Evolutionary conservation across 2,329 filamentous ascomycete genomes (phyloP).

Genomic region (Ophiostoma triangulosporum): DNA sequence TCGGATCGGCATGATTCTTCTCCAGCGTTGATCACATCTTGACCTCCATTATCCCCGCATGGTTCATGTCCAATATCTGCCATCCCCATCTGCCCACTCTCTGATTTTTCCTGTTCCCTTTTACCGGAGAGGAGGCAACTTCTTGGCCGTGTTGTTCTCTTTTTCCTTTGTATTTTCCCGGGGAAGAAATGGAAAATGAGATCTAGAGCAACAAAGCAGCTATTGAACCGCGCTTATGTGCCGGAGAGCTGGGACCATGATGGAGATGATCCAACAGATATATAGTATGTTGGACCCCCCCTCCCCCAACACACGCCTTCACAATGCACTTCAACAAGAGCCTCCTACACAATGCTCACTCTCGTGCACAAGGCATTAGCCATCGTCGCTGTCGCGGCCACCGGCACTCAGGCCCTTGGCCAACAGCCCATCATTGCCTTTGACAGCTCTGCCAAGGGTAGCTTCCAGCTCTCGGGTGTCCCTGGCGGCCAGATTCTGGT

Average conservation of each 20-base stretch:
- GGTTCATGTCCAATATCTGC: no score
- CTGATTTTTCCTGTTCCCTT: not conserved
- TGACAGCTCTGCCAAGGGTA: slow-evolving; percentile 15
- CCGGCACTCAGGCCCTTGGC: slow-evolving; percentile 27
- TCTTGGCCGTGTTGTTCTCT: not conserved
- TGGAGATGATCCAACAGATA: not conserved
- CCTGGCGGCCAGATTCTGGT: slow-evolving; percentile 36
- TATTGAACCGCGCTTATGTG: not conserved
- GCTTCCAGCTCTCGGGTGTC: slow-evolving; percentile 23
- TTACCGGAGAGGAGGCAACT: not conserved
- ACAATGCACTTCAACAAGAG: no score
- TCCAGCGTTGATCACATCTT: no score
- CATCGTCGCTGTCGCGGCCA: not conserved
- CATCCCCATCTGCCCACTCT: no score
- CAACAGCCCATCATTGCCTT: slow-evolving; percentile 36
- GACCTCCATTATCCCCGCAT: no score
- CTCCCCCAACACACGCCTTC: not conserved
- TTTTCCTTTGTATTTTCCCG: not conserved
- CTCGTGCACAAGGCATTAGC: not conserved
- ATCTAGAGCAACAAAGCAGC: not conserved
- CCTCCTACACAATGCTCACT: slow-evolving; percentile 1
- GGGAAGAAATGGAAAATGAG: not conserved
- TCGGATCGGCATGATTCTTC: no score
- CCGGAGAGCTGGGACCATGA: not conserved
- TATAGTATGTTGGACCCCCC: not conserved